Conservation (phyloP, 1,139 yeast species). For the Yamadazyma epiphylla region DNA sequence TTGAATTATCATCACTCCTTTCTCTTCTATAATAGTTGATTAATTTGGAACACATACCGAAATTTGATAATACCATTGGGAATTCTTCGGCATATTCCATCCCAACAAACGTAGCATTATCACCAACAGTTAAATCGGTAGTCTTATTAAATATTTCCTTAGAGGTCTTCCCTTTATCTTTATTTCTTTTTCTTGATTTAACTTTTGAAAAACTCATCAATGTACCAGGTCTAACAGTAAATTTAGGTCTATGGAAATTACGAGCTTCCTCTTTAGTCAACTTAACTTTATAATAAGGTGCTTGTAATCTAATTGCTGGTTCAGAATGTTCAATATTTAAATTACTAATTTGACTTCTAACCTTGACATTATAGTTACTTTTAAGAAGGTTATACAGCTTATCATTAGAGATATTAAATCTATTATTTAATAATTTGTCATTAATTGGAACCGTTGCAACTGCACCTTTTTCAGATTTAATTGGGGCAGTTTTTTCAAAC, state of each 20-base stretch:
- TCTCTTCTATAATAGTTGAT: conserved; percentile 90
- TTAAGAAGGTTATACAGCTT: conserved; percentile 77
- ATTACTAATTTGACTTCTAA: conserved; percentile 90
- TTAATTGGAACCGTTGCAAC: conserved; percentile 44
- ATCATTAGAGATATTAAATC: conserved; percentile 86
- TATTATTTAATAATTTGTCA: conserved; percentile 46
- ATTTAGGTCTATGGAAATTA: conserved; percentile 75
- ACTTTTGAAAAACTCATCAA: conserved; percentile 70
- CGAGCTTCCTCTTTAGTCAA: conserved; percentile 68
- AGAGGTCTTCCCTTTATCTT: conserved; percentile 80
- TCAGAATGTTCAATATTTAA: conserved; percentile 86
- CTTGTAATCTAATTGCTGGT: conserved; percentile 83
- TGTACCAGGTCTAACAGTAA: conserved; percentile 75
- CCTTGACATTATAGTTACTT: conserved; percentile 85
- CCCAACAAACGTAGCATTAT: conserved; percentile 70
- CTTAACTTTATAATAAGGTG: conserved; percentile 86
- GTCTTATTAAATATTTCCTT: conserved; percentile 70
- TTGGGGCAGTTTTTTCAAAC: conserved; percentile 43
- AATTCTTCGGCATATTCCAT: conserved; percentile 90
- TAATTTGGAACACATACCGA: conserved; percentile 94
- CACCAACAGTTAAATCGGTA: conserved; percentile 78
- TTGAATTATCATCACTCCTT: conserved; percentile 71
- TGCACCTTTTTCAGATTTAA: conserved; percentile 15
- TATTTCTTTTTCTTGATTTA: conserved; percentile 81
- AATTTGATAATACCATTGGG: conserved; percentile 79